Evolutionary conservation across 2,329 filamentous ascomycete genomes (phyloP).

Genomic region (Cladophialophora exuberans): DNA sequence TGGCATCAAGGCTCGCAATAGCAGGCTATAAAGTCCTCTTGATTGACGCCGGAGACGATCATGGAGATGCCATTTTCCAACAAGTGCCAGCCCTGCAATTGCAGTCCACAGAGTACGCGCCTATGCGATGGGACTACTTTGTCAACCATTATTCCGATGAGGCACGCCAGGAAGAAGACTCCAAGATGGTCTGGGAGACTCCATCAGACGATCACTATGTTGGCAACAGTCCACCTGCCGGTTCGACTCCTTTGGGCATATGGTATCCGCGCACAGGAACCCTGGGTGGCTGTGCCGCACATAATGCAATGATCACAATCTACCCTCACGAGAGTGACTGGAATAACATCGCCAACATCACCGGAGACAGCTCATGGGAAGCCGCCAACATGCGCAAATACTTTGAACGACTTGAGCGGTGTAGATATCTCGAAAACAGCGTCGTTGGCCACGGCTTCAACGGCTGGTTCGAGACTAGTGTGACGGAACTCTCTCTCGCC

Average conservation of each 20-base stretch:
- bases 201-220: slow-evolving; percentile 56
- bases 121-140: slow-evolving; percentile 41
- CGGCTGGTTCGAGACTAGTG: slow-evolving; percentile 60
- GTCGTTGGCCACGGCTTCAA: slow-evolving; percentile 57
- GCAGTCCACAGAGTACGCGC: slow-evolving; percentile 37
- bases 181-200: slow-evolving; percentile 46
- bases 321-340: slow-evolving; percentile 65
- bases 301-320: slow-evolving; percentile 64
- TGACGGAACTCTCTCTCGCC: slow-evolving; percentile 56
- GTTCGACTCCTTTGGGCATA: slow-evolving; percentile 56
- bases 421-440: slow-evolving; percentile 51
- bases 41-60: slow-evolving; percentile 45
- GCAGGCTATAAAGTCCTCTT: slow-evolving; percentile 42
- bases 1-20: slow-evolving; percentile 42
- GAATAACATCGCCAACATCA: slow-evolving; percentile 59
- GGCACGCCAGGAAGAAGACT: slow-evolving; percentile 37
- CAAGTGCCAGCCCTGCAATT: slow-evolving; percentile 38
- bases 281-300: slow-evolving; percentile 62
- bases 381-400: slow-evolving; percentile 62
- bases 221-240: slow-evolving; percentile 57
- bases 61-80: slow-evolving; percentile 38
- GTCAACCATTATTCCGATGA: slow-evolving; percentile 41
- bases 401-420: slow-evolving; percentile 58
- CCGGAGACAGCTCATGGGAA: slow-evolving; percentile 63
- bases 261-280: slow-evolving; percentile 62